Evolutionary conservation across 1,139 yeast species (phyloP), one percentile per base, ranked within the genome.

Genomic region (Saccharomyces hybrid): DNA sequence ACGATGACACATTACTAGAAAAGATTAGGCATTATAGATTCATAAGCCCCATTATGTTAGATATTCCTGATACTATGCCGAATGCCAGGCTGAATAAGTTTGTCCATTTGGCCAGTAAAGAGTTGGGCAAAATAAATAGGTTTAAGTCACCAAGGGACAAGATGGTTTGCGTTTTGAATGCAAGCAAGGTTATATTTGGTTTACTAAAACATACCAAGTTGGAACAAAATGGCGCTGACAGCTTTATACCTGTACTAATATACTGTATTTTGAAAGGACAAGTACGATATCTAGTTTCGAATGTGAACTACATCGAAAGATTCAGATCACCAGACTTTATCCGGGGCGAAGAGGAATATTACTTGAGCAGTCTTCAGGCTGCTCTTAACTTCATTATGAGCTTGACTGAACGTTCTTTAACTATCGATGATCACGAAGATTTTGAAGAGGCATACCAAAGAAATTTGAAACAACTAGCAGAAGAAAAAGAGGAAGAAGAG

Each of bases 121-220:
- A 95, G 68, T 75, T 95, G 51, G 75, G 77, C 59, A 90, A 89
- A 64, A 83, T 93, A 64, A 87, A 88, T 68, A 78, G 81, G 54
- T 95, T 86, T 68, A 80, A 95, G 63, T 95, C 98, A 0, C 99
- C 99, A 9, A 76, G 99, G 54, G 99, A 95, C 66, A 95, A 95
- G 66, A 84, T 90, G 58, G 89, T 93, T 49, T 93, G 99, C 68
- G 77, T 93, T 7, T 75, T 95, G 57, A 95, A 95, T 71, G 84
- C 95, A 55, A 91, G 98, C 68, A 93, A 93, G 69, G 91, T 93
- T 14, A 85, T 95, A 7, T 90, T 90, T 74, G 95, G 96, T 16
- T 76, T 88, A 54, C 78, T 95, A 54, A 83, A 90, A 60, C 86
- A 84, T 55, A 79, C 81, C 46, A 72, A 77, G 48, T 71, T 79